Percentiles rank a stretch among this genome's conserved stretches.
These are phyloP conservation scores for Xylaria telfairii DNA, from an alignment of 495 filamentous ascomycete species.

Conservation along the genomic window DNA sequence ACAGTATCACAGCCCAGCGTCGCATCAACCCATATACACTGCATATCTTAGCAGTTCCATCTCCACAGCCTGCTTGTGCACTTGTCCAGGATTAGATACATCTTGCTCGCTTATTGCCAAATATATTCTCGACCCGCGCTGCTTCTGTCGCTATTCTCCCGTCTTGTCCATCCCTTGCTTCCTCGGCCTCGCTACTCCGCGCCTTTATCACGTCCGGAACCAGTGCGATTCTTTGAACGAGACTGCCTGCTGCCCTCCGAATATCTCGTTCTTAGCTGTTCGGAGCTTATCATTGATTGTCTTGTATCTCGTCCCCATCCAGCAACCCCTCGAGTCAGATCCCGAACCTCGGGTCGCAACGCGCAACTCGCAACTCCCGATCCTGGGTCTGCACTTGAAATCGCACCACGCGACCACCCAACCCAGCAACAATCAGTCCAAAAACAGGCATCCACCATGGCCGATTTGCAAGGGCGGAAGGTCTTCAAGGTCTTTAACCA, in stretches of 20 bases:
- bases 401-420: not conserved
- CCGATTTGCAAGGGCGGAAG: slow-evolving; percentile 84
- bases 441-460: slow-evolving; percentile 55
- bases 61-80: slow-evolving; percentile 20
- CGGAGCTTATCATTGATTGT: not conserved
- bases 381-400: not conserved
- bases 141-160: slow-evolving; percentile 5
- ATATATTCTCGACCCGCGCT: slow-evolving; percentile 17
- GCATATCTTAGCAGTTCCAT: slow-evolving; percentile 18
- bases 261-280: not conserved
- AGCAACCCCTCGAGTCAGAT: not conserved
- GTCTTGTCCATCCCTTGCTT: slow-evolving; percentile 7
- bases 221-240: not conserved
- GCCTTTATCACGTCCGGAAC: slow-evolving; percentile 2
- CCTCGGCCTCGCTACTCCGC: not conserved
- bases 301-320: not conserved
- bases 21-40: slow-evolving; percentile 16
- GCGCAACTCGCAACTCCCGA: not conserved
- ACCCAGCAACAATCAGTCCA: not conserved
- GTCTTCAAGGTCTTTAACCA: slow-evolving; percentile 99
- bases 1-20: not conserved
- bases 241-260: not conserved
- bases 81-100: slow-evolving; percentile 8
- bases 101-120: slow-evolving; percentile 6
- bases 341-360: slow-evolving; percentile 14